These are phyloP conservation scores for Phlegmacium glaucopus DNA, from an alignment of 768 basidiomycete genomes.

Conservation along the genomic window DNA sequence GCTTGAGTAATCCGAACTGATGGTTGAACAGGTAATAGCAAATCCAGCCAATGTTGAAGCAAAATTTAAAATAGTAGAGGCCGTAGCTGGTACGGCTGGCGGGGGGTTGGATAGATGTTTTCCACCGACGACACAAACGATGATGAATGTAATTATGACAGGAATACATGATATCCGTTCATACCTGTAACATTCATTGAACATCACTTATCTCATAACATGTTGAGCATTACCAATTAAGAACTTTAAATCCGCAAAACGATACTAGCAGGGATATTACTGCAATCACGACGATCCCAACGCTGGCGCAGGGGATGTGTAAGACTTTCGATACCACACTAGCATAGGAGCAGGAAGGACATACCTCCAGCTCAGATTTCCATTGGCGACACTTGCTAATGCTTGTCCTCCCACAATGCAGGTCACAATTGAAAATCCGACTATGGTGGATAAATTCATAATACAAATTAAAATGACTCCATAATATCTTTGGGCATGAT, in stretches of 20 bases:
- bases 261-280: conserved; percentile 63
- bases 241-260: conserved; percentile 53
- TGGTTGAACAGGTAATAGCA: conserved; percentile 57
- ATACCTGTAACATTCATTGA: conserved; percentile 37
- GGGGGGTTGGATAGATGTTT: conserved; percentile 56
- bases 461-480: conserved; percentile 57
- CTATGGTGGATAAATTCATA: conserved; percentile 60
- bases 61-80: conserved; percentile 55
- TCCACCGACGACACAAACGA: conserved; percentile 71
- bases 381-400: conserved; percentile 36
- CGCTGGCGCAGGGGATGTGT: conserved; percentile 31
- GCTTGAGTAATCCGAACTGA: conserved; percentile 72
- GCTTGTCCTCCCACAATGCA: conserved; percentile 68
- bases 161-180: conserved; percentile 78
- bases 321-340: neutral
- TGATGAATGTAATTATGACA: conserved; percentile 66
- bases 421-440: conserved; percentile 70
- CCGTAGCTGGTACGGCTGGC: conserved; percentile 51
- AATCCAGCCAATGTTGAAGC: conserved; percentile 72
- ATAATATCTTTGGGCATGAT: conserved; percentile 29
- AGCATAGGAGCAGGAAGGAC: conserved; percentile 15
- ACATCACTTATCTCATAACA: neutral
- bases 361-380: conserved; percentile 42
- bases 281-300: conserved; percentile 80
- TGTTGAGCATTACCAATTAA: conserved; percentile 35